Evolutionary conservation across 371 early-diverging fungal species (phyloP).

Genomic region (Mucor circinelloides): DNA sequence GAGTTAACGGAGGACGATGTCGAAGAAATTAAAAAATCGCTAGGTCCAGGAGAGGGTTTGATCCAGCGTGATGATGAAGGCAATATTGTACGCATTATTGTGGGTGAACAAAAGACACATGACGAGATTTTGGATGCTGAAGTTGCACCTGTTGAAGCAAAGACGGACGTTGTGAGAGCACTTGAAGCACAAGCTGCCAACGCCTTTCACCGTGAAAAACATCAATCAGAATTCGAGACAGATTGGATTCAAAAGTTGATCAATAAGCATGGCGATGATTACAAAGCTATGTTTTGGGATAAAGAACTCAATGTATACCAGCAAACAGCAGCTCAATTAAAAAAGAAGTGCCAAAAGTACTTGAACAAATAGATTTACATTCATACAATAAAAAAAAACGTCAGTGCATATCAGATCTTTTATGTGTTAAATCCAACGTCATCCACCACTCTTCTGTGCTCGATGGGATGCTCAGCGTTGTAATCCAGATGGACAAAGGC

Average conservation of each 20-base stretch:
- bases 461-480: slow-evolving; percentile 64
- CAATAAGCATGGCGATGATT: slow-evolving; percentile 81
- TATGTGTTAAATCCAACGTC: slow-evolving; percentile 25
- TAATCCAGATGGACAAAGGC: slow-evolving; percentile 86
- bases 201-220: slow-evolving; percentile 50
- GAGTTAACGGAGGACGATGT: slow-evolving; percentile 58
- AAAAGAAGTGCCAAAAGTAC: slow-evolving; percentile 58
- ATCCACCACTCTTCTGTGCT: slow-evolving; percentile 47
- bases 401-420: background rate
- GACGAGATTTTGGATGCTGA: slow-evolving; percentile 63
- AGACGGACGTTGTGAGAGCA: slow-evolving; percentile 65
- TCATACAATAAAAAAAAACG: background rate
- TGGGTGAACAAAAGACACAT: slow-evolving; percentile 59
- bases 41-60: slow-evolving; percentile 71
- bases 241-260: slow-evolving; percentile 67
- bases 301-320: slow-evolving; percentile 81
- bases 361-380: slow-evolving; percentile 3
- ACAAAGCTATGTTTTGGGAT: slow-evolving; percentile 90
- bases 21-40: slow-evolving; percentile 47
- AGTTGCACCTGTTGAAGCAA: slow-evolving; percentile 55
- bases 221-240: slow-evolving; percentile 69
- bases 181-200: slow-evolving; percentile 65
- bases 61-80: slow-evolving; percentile 88
- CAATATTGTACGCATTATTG: slow-evolving; percentile 72
- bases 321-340: slow-evolving; percentile 77